Evolutionary conservation across 805 yeast species (phyloP).

Genomic region (Starmera pachycereana): DNA sequence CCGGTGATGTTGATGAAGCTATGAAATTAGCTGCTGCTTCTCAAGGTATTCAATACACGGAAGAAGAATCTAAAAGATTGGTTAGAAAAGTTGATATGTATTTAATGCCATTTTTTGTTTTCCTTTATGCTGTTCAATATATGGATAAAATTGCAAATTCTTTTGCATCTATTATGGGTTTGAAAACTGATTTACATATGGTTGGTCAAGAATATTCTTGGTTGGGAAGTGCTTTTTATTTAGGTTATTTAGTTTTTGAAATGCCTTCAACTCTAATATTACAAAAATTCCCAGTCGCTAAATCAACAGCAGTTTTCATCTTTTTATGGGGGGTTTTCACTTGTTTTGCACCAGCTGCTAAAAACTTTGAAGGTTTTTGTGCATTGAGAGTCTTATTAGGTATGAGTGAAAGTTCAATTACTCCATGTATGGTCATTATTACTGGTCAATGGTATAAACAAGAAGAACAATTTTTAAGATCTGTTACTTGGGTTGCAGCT

Average conservation of each 20-base stretch:
- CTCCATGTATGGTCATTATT: constrained; percentile 46
- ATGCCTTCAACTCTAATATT: constrained; percentile 32
- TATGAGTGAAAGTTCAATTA: constrained; percentile 32
- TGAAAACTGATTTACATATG: constrained; percentile 26
- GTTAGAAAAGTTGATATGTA: constrained; percentile 26
- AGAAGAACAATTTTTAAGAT: constrained; percentile 32
- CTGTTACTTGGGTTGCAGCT: constrained; percentile 33
- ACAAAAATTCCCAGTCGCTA: constrained; percentile 33
- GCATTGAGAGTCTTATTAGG: constrained; percentile 32
- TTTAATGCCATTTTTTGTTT: constrained; percentile 25
- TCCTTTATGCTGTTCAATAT: constrained; percentile 24
- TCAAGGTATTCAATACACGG: not conserved
- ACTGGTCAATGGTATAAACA: constrained; percentile 50
- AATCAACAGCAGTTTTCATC: constrained; percentile 23
- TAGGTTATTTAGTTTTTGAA: constrained; percentile 37
- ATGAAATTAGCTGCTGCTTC: constrained; percentile 19
- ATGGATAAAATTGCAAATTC: constrained; percentile 30
- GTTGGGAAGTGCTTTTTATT: constrained; percentile 34
- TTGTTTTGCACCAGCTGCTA: constrained; percentile 20
- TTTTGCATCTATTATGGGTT: constrained; percentile 28
- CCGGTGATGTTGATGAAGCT: constrained; percentile 28
- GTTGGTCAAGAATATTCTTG: constrained; percentile 29
- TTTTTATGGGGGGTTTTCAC: constrained; percentile 30
- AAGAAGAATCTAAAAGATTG: constrained; percentile 14
- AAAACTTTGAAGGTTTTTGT: constrained; percentile 32